Evolutionary conservation across 1,284 basidiomycete genomes (phyloP).

Genomic region (Trametes versicolor): DNA sequence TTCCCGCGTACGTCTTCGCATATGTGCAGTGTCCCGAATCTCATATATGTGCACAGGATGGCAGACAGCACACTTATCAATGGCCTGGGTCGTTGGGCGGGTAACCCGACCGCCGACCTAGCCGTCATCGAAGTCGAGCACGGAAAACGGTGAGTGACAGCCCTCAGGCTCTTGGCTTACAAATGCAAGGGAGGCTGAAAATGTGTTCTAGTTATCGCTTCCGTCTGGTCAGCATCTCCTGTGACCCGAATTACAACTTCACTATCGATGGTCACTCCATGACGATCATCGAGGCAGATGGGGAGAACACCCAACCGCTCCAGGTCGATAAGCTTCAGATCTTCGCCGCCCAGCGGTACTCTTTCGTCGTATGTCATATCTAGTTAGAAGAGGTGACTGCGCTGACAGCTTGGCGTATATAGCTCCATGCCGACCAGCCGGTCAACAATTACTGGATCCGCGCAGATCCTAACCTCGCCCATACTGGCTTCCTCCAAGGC

Average conservation of each 20-base stretch:
- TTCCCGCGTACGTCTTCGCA: not conserved
- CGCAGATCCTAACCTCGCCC: slow-evolving; percentile 46
- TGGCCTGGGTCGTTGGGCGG: slow-evolving; percentile 50
- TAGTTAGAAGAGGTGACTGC: slow-evolving; percentile 39
- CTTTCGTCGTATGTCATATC: slow-evolving; percentile 40
- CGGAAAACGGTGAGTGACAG: slow-evolving; percentile 45
- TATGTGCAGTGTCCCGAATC: not conserved
- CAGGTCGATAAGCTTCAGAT: slow-evolving; percentile 54
- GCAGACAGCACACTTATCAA: slow-evolving; percentile 60
- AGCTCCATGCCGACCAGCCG: slow-evolving; percentile 47
- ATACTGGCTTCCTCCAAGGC: slow-evolving; percentile 47
- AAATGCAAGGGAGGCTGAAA: too few relatives aligned
- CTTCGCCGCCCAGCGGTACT: slow-evolving; percentile 49
- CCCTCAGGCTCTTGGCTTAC: not conserved
- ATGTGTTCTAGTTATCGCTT: slow-evolving; percentile 42
- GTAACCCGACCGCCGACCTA: slow-evolving; percentile 39
- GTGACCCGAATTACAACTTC: slow-evolving; percentile 44
- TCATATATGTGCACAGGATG: not conserved
- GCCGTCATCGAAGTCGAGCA: slow-evolving; percentile 46
- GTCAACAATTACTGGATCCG: slow-evolving; percentile 56
- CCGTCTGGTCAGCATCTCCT: slow-evolving; percentile 61
- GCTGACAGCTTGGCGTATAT: not conserved
- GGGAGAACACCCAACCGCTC: slow-evolving; percentile 51
- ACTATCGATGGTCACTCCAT: slow-evolving; percentile 58
- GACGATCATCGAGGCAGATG: slow-evolving; percentile 64